These are phyloP conservation scores for Candida hispaniensis DNA, from an alignment of 805 yeast species.

Conservation along the genomic window DNA sequence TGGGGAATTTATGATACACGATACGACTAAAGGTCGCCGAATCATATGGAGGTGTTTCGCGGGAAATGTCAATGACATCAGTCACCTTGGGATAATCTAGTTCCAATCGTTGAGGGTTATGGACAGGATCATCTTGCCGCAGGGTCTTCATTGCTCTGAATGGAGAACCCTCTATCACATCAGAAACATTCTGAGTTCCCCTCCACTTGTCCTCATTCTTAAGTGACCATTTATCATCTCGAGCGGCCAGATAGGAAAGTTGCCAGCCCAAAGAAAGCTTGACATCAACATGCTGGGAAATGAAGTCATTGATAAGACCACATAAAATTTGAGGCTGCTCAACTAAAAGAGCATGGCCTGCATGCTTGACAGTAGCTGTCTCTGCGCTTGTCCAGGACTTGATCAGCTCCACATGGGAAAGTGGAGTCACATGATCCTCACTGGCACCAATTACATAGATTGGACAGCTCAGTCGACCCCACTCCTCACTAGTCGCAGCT, in stretches of 20 bases:
- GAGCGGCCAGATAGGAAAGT: constrained; percentile 38
- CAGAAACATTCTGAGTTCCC: constrained; percentile 38
- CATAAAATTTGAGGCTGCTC: constrained; percentile 55
- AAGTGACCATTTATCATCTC: constrained; percentile 67
- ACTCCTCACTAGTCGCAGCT: constrained; percentile 36
- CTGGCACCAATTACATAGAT: constrained; percentile 50
- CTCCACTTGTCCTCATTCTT: constrained; percentile 69
- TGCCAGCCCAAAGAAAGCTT: constrained; percentile 65
- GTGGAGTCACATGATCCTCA: constrained; percentile 47
- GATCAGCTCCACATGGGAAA: constrained; percentile 28
- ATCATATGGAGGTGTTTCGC: constrained; percentile 55
- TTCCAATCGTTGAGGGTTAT: constrained; percentile 51
- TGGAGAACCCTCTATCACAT: constrained; percentile 34
- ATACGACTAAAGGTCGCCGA: constrained; percentile 45
- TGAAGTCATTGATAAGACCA: constrained; percentile 49
- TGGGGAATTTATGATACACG: constrained; percentile 58
- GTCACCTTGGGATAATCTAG: constrained; percentile 38
- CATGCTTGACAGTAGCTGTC: constrained; percentile 33
- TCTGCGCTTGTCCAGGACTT: constrained; percentile 29
- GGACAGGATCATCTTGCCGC: constrained; percentile 49
- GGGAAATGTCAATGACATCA: constrained; percentile 58
- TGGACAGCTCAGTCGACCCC: constrained; percentile 34
- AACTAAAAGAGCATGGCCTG: constrained; percentile 57
- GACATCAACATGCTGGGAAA: constrained; percentile 39
- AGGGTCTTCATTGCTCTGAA: constrained; percentile 66